Evolutionary conservation across 2,329 filamentous ascomycete genomes (phyloP).

Genomic region (Exophiala xenobiotica): DNA sequence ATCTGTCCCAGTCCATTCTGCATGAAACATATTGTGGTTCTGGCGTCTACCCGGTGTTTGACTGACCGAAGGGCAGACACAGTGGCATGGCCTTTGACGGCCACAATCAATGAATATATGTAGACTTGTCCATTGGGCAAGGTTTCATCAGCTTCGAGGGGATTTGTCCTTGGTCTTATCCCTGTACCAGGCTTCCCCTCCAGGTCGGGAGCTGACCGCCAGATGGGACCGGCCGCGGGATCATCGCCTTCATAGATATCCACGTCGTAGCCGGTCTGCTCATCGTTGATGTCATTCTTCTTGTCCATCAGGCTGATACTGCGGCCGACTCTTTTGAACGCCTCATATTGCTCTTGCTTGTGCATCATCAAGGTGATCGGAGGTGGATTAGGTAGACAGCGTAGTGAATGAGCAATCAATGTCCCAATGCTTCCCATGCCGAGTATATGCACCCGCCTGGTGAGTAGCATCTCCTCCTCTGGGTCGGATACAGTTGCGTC

Average conservation of each 20-base stretch:
- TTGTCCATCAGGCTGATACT: constrained; percentile 37
- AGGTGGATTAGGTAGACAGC: constrained; percentile 60
- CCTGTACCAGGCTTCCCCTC: constrained; percentile 26
- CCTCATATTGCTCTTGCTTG: constrained; percentile 41
- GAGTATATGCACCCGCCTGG: constrained; percentile 68
- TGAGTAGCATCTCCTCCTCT: constrained; percentile 24
- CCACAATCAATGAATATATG: constrained; percentile 73
- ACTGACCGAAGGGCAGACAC: constrained; percentile 66
- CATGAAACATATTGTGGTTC: constrained; percentile 72
- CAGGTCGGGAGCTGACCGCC: constrained; percentile 19
- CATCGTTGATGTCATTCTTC: constrained; percentile 42
- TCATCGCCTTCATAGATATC: constrained; percentile 35
- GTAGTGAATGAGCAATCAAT: constrained; percentile 72
- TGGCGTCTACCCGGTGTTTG: constrained; percentile 62
- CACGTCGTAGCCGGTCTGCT: constrained; percentile 45
- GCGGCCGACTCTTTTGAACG: constrained; percentile 36
- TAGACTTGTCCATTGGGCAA: constrained; percentile 43
- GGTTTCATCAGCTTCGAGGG: constrained; percentile 17
- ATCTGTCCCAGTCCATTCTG: constrained; percentile 80
- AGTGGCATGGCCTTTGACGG: constrained; percentile 71
- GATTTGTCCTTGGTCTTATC: constrained; percentile 18
- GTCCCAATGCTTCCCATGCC: constrained; percentile 79
- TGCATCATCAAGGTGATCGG: constrained; percentile 81
- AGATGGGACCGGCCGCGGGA: constrained; percentile 4
- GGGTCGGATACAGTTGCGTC: constrained; percentile 8